phyloP scores from a whole-genome alignment of 208 protist genomes.

The Leishmania tropica region DNA sequence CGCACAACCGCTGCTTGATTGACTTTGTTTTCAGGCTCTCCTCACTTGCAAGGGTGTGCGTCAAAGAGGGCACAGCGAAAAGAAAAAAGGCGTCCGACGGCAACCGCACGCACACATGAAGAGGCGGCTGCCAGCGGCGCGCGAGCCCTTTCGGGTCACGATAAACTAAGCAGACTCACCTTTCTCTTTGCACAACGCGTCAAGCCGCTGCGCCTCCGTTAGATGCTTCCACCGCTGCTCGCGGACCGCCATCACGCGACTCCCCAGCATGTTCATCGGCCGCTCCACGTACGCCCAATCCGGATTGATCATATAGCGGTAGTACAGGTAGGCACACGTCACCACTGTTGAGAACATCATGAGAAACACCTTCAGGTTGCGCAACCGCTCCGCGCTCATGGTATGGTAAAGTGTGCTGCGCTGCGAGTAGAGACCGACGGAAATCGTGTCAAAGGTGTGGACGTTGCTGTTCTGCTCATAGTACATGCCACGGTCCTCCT shows the following conservation, averaged over 20 bases:
- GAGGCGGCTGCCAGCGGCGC: background rate
- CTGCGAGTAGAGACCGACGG: slow-evolving; percentile 84
- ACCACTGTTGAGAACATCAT: slow-evolving; percentile 60
- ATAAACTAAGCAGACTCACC: background rate
- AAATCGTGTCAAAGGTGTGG: slow-evolving; percentile 89
- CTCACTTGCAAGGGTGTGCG: background rate
- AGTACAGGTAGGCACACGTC: slow-evolving; percentile 83
- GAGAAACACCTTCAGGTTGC: slow-evolving; percentile 84
- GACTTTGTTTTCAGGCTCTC: background rate
- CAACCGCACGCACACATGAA: background rate
- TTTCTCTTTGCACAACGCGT: slow-evolving; percentile 10
- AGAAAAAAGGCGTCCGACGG: background rate
- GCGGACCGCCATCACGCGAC: slow-evolving; percentile 60
- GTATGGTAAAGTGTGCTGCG: slow-evolving; percentile 90
- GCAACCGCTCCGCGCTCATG: slow-evolving; percentile 78
- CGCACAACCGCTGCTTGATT: background rate
- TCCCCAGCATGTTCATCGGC: slow-evolving; percentile 76
- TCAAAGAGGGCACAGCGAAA: background rate
- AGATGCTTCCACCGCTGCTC: slow-evolving; percentile 57
- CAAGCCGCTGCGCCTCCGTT: slow-evolving; percentile 44
- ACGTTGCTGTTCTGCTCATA: slow-evolving; percentile 93
- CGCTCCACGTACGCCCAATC: slow-evolving; percentile 83
- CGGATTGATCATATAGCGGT: slow-evolving; percentile 87
- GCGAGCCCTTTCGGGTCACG: background rate
- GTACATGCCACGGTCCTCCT: slow-evolving; percentile 90